A percentile compares a stretch with the other conserved stretches of the same genome.
Conservation (phyloP, 2,329 filamentous ascomycete genomes). For the Didymella exigua region DNA sequence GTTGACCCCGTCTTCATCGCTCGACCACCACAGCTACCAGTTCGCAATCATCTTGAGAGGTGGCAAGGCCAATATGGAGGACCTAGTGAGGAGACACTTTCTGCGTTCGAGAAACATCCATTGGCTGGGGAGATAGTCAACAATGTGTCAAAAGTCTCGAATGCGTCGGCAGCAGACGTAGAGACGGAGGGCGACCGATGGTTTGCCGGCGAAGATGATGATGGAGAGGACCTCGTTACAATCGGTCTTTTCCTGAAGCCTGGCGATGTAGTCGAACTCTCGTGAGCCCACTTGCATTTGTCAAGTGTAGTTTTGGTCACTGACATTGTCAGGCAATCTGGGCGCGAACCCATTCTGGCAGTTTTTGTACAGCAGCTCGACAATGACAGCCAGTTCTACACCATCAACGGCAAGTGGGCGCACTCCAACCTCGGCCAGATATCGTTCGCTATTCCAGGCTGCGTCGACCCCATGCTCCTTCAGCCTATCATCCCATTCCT, state of each 20-base stretch:
- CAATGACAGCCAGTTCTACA: conserved; percentile 55
- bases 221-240: conserved; percentile 41
- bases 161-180: conserved; percentile 33
- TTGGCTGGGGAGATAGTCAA: conserved; percentile 33
- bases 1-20: conserved; percentile 21
- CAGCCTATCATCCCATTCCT: conserved; percentile 58
- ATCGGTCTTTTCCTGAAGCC: conserved; percentile 48
- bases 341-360: conserved; percentile 52
- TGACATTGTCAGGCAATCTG: conserved; percentile 24
- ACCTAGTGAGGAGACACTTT: conserved; percentile 37
- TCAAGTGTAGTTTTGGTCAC: not conserved
- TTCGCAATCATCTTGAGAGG: conserved; percentile 39
- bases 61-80: conserved; percentile 54
- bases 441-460: conserved; percentile 57
- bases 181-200: conserved; percentile 28
- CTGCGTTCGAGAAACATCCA: conserved; percentile 41
- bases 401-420: conserved; percentile 57
- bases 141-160: conserved; percentile 29
- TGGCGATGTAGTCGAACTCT: conserved; percentile 58
- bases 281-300: conserved; percentile 21
- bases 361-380: conserved; percentile 55
- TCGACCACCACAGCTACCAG: conserved; percentile 21
- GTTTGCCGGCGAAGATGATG: conserved; percentile 29
- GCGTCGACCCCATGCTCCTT: conserved; percentile 54
- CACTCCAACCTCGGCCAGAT: conserved; percentile 48